Evolutionary conservation across 768 basidiomycete genomes (phyloP).

Genomic region (Phlegmacium glaucopus): DNA sequence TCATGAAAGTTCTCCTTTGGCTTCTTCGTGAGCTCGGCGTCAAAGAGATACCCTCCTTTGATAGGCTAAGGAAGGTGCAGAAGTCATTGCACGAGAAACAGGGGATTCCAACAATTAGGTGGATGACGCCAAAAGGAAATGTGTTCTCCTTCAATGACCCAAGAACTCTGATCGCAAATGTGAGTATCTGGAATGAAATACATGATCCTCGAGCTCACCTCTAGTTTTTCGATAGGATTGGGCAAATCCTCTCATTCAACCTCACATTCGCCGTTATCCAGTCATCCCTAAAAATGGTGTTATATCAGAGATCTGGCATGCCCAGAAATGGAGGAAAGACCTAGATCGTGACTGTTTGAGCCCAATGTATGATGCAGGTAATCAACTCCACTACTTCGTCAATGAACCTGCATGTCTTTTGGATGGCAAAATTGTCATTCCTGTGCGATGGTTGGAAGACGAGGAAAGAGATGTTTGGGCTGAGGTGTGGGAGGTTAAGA

Average conservation of each 20-base stretch:
- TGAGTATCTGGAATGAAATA: not conserved
- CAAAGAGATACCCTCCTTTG: constrained; percentile 24
- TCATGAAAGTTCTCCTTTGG: constrained; percentile 31
- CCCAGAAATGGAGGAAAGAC: not conserved
- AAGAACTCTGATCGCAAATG: not conserved
- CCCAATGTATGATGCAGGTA: not conserved
- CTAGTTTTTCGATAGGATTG: not conserved
- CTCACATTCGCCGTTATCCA: not conserved
- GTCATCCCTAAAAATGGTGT: not conserved
- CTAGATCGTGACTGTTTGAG: not conserved
- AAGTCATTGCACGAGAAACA: not conserved
- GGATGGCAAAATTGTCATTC: not conserved
- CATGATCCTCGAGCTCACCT: not conserved
- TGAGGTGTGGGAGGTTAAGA: not conserved
- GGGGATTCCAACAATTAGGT: not conserved
- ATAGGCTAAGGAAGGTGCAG: not conserved
- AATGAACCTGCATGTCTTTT: not conserved
- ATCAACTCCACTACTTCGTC: not conserved
- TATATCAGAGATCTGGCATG: not conserved
- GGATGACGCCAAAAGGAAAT: not conserved
- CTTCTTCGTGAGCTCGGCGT: constrained; percentile 23
- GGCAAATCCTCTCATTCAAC: not conserved
- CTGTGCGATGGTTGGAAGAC: not conserved
- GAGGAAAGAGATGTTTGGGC: not conserved
- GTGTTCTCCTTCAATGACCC: not conserved